Percentiles rank a stretch among this genome's conserved stretches.
Evolutionary conservation across 306 rosid species (phyloP).

Genomic region (Hylodesmum podocarpum): DNA sequence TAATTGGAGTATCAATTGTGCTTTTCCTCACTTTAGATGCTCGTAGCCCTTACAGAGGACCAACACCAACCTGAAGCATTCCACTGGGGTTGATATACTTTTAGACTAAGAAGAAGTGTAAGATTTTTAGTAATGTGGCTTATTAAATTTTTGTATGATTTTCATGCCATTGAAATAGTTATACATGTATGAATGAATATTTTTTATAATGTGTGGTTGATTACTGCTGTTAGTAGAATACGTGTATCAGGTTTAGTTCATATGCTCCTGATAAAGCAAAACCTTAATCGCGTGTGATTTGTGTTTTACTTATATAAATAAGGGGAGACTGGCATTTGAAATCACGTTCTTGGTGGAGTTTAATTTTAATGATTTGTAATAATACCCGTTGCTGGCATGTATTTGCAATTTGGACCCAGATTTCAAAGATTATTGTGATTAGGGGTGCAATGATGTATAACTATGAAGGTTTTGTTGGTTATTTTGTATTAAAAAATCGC

Average conservation of each 20-base stretch:
- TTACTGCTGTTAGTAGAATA: neutral
- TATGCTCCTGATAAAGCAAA: neutral
- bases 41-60: conserved; percentile 28
- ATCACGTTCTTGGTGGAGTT: too few relatives aligned
- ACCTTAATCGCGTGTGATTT: neutral
- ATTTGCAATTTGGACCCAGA: too few relatives aligned
- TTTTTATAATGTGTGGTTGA: conserved; percentile 19
- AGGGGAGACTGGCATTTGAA: too few relatives aligned
- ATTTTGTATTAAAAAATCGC: too few relatives aligned
- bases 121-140: neutral
- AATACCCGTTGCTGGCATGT: too few relatives aligned
- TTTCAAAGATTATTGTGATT: too few relatives aligned
- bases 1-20: conserved; percentile 35
- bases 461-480: neutral
- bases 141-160: too few relatives aligned
- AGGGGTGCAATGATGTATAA: too few relatives aligned
- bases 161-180: neutral
- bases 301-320: too few relatives aligned
- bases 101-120: conserved; percentile 15
- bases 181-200: neutral
- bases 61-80: conserved; percentile 59
- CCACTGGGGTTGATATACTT: neutral
- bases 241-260: neutral
- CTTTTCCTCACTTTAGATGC: conserved; percentile 41
- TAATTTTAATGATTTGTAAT: too few relatives aligned